A percentile compares a stretch with the other conserved stretches of the same genome.
These are phyloP conservation scores for Thozetella sp. DNA, from an alignment of 495 filamentous ascomycete genomes.

Conservation along the genomic window DNA sequence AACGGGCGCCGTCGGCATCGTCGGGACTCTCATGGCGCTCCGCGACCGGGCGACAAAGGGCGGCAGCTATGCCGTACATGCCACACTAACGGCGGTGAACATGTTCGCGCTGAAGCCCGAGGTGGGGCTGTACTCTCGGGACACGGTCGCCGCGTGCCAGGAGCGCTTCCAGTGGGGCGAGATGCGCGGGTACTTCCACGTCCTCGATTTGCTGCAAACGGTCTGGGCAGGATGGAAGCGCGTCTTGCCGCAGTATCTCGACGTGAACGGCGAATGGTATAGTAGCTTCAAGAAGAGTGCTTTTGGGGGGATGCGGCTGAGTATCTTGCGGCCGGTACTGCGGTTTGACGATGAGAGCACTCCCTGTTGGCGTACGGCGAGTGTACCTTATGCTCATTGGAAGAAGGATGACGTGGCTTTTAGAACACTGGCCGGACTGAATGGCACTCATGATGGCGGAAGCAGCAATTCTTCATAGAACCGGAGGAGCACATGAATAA, in stretches of 20 bases:
- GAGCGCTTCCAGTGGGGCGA: slow-evolving; percentile 18
- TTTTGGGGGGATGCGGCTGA: slow-evolving; percentile 12
- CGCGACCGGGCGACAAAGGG: slow-evolving; percentile 19
- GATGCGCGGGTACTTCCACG: slow-evolving; percentile 20
- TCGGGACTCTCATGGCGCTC: slow-evolving; percentile 18
- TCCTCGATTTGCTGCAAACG: slow-evolving; percentile 16
- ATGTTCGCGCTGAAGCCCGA: slow-evolving; percentile 11
- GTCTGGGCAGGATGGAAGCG: slow-evolving; percentile 16
- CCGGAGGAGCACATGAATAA: too few relatives aligned
- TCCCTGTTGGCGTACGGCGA: slow-evolving; percentile 11
- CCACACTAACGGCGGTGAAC: slow-evolving; percentile 16
- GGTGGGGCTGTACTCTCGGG: slow-evolving; percentile 20
- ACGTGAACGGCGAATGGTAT: slow-evolving; percentile 15
- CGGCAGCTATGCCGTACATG: slow-evolving; percentile 17
- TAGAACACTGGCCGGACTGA: too few relatives aligned
- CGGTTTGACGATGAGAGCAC: slow-evolving; percentile 9
- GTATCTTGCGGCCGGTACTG: slow-evolving; percentile 15
- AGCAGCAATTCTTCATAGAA: too few relatives aligned
- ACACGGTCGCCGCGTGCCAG: slow-evolving; percentile 14
- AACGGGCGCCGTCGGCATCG: slow-evolving; percentile 20
- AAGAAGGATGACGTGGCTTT: slow-evolving; percentile 10
- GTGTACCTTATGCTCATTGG: slow-evolving; percentile 11
- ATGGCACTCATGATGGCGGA: too few relatives aligned
- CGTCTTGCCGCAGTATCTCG: slow-evolving; percentile 12
- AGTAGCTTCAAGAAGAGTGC: slow-evolving; percentile 7